Evolutionary conservation across 1,284 basidiomycete species (phyloP).

Genomic region (Heterobasidion parviporum): DNA sequence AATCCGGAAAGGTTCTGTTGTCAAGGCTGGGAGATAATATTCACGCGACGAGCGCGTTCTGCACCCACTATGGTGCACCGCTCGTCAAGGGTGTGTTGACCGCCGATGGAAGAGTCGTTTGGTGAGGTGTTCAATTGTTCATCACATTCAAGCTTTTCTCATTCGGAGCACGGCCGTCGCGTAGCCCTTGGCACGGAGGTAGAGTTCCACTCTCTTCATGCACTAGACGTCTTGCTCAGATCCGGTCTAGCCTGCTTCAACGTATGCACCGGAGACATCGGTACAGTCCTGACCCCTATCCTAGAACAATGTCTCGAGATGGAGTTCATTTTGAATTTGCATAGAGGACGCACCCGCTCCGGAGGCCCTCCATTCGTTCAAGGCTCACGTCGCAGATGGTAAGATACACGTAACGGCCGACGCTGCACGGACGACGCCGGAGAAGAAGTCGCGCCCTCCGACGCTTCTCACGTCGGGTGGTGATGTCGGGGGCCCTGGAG

Average conservation of each 20-base stretch:
- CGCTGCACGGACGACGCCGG: constrained; percentile 57
- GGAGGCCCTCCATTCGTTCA: constrained; percentile 78
- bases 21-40: constrained; percentile 70
- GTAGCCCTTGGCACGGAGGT: constrained; percentile 87
- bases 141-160: not conserved
- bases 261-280: constrained; percentile 72
- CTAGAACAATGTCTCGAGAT: constrained; percentile 12
- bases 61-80: constrained; percentile 85
- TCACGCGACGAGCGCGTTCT: constrained; percentile 79
- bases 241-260: constrained; percentile 73
- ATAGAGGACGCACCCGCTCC: constrained; percentile 89
- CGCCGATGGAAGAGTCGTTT: constrained; percentile 72
- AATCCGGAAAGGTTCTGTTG: constrained; percentile 73
- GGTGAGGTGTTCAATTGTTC: constrained; percentile 33
- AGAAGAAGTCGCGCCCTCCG: constrained; percentile 56
- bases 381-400: constrained; percentile 59
- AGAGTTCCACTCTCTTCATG: constrained; percentile 10
- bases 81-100: constrained; percentile 81
- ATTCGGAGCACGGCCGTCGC: constrained; percentile 1
- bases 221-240: not conserved
- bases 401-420: constrained; percentile 81
- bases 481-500: constrained; percentile 31
- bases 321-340: constrained; percentile 12
- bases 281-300: constrained; percentile 24
- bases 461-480: constrained; percentile 34